Evolutionary conservation across 2,329 filamentous ascomycete genomes (phyloP).

Genomic region (Tricladium varicosporioides): DNA sequence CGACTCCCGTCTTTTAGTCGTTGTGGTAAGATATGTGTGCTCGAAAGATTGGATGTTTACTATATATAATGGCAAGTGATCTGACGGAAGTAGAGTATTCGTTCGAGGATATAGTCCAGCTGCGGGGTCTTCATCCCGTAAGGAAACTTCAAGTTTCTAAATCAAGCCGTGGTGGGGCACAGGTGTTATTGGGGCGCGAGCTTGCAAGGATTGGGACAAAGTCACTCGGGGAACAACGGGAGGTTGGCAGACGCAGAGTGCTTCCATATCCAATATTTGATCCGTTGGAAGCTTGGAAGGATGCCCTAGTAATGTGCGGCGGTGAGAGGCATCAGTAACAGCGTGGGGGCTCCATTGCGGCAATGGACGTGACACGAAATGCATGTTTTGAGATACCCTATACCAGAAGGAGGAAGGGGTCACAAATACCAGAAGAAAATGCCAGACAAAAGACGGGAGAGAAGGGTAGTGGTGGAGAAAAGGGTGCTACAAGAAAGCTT

Average conservation of each 20-base stretch:
- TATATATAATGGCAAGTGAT: slow-evolving; percentile 1
- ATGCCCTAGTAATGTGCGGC: too few species aligned
- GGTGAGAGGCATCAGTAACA: too few species aligned
- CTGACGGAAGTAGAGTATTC: not conserved
- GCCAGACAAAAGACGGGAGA: too few species aligned
- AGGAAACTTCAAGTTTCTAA: not conserved
- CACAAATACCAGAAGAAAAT: too few species aligned
- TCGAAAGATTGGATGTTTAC: not conserved
- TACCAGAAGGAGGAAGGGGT: too few species aligned
- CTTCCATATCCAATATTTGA: not conserved
- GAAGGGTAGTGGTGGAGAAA: too few species aligned
- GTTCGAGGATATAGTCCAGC: not conserved
- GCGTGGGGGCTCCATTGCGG: too few species aligned
- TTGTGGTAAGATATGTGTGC: not conserved
- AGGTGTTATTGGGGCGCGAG: not conserved
- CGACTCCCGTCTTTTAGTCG: not conserved
- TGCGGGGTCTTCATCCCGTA: slow-evolving; percentile 3
- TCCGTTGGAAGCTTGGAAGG: too few species aligned
- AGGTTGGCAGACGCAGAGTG: not conserved
- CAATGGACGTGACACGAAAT: too few species aligned
- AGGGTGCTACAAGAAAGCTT: too few species aligned
- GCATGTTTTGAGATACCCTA: too few species aligned
- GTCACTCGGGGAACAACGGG: not conserved
- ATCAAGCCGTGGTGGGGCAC: not conserved
- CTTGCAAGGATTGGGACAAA: not conserved